phyloP scores from a whole-genome alignment of 2,329 filamentous ascomycete species.

The Monosporascus ibericus region DNA sequence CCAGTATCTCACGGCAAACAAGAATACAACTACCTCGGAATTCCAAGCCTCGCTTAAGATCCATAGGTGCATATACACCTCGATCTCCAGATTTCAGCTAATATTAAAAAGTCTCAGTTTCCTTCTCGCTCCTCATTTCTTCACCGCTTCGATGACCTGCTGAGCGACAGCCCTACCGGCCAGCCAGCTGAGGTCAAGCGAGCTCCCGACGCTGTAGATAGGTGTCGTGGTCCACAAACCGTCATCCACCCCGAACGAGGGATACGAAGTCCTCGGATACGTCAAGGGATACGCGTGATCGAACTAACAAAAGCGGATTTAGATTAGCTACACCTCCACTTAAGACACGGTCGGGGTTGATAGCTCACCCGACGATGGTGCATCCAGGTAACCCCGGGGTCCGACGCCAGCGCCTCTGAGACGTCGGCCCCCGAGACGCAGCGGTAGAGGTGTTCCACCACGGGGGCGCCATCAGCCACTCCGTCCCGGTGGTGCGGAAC shows the following conservation, averaged over 20 bases:
- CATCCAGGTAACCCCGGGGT: constrained; percentile 11
- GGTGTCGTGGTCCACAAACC: constrained; percentile 22
- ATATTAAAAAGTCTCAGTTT: too few relatives aligned
- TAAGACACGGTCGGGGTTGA: not conserved
- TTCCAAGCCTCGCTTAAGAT: too few relatives aligned
- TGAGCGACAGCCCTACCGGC: constrained; percentile 18
- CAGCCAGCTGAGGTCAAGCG: constrained; percentile 19
- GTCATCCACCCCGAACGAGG: constrained; percentile 12
- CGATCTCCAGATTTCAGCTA: too few relatives aligned
- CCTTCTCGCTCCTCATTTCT: not conserved
- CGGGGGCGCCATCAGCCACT: not conserved
- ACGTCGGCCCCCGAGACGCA: constrained; percentile 7
- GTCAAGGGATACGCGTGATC: constrained; percentile 16
- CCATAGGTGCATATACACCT: too few relatives aligned
- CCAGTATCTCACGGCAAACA: too few relatives aligned
- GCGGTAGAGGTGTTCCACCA: constrained; percentile 14
- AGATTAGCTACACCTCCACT: not conserved
- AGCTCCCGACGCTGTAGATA: constrained; percentile 15
- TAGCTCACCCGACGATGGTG: constrained; percentile 9
- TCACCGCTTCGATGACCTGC: constrained; percentile 10
- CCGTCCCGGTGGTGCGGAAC: constrained; percentile 1
- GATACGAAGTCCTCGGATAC: constrained; percentile 8
- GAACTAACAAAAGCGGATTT: constrained; percentile 8
- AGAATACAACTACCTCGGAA: too few relatives aligned
- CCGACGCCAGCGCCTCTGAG: constrained; percentile 2